Evolutionary conservation across 1,139 yeast species (phyloP), one percentile per base, ranked within the genome.

Genomic region (Kodamaea plutei): DNA sequence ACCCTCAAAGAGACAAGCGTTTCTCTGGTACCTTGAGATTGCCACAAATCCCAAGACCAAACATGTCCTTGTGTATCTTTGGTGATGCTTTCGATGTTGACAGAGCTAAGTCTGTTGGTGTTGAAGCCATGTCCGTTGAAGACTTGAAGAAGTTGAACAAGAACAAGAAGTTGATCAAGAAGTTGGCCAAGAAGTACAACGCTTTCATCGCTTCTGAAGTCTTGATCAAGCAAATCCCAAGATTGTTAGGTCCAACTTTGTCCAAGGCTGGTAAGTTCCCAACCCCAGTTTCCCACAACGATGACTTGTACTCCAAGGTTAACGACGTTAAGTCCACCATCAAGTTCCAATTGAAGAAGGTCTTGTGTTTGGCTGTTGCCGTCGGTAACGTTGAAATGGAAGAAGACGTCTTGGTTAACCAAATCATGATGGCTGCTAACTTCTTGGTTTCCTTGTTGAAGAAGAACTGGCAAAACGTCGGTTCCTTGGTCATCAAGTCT

Each of bases 181-280:
- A 91, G 80, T 84, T 93, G 68, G 97, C 99, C 58, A 93, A 93
- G 94, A 93, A 93, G 81, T 93, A 93, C 93, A 89, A 87, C 68
- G 96, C 98, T 59, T 93, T 93, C 82, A 72, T 93, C 66, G 97
- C 99, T 72, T 93, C 98, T 54, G 98, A 93, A 73, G 95, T 85
- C 57, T 85, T 93, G 73, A 93, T 93, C 69, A 91, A 91, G 81
- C 98, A 93, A 79, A 95, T 93, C 68, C 99, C 99, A 74, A 93
- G 99, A 83, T 83, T 93, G 67, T 83, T 93, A 68, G 99, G 99
- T 77, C 99, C 99, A 70, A 96, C 93, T 73, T 89, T 93, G 69
- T 93, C 98, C 57, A 93, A 93, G 87, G 98, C 97, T 68, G 98
- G 98, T 84, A 93, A 93, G 89, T 93, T 93, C 95, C 99, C 99